These are phyloP conservation scores for Multifurca ochricompacta DNA, from an alignment of 768 basidiomycete genomes.

Conservation along the genomic window DNA sequence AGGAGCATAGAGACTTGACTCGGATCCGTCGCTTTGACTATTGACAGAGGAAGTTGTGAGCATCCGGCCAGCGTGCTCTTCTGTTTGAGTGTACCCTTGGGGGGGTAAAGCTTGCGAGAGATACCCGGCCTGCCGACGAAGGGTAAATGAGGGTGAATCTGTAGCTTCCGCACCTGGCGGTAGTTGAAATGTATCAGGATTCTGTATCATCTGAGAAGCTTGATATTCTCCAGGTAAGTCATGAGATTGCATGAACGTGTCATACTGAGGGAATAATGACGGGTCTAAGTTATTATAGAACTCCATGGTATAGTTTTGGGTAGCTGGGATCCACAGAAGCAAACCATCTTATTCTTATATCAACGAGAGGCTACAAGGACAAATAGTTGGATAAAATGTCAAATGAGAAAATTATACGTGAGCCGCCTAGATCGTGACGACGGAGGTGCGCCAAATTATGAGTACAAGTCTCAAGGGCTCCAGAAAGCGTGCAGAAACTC, in stretches of 20 bases:
- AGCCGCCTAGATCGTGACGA: neutral
- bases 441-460: neutral
- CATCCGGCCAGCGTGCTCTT: neutral
- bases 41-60: neutral
- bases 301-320: neutral
- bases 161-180: neutral
- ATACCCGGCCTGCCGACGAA: neutral
- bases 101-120: neutral
- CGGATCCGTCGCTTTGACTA: neutral
- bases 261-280: neutral
- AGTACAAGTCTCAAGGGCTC: neutral
- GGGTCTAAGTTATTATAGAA: neutral
- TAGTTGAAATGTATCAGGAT: neutral
- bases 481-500: neutral
- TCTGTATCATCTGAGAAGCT: neutral
- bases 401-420: neutral
- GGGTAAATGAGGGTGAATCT: no score
- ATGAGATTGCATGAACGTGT: neutral
- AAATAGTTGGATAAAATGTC: neutral
- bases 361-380: slow-evolving; percentile 4
- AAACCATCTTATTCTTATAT: slow-evolving; percentile 3
- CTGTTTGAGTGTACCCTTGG: neutral
- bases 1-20: neutral
- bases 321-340: neutral
- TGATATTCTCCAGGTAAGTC: neutral